A percentile compares a stretch with the other conserved stretches of the same genome.
Conservation (phyloP, 1,284 basidiomycete genomes). For the Cryptococcus amylolentus region DNA sequence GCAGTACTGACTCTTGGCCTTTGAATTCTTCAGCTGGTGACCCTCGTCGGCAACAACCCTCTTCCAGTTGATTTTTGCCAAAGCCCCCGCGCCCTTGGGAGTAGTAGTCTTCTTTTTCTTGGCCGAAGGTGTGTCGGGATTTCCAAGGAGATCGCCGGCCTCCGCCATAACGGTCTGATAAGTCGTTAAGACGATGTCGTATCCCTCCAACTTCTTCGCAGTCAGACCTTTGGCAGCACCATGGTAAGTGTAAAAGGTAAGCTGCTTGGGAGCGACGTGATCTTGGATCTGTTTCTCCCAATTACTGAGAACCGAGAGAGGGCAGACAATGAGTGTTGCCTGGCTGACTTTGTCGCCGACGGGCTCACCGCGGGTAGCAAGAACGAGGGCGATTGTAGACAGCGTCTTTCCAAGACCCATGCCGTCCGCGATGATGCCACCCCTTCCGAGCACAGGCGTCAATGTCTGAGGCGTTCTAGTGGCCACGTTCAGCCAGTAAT, state of each 20-base stretch:
- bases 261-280: conserved; percentile 60
- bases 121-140: not conserved
- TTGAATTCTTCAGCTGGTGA: conserved; percentile 77
- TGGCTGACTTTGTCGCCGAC: conserved; percentile 57
- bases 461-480: conserved; percentile 70
- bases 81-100: conserved; percentile 44
- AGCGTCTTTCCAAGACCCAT: conserved; percentile 82
- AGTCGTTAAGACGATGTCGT: conserved; percentile 84
- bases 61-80: conserved; percentile 78
- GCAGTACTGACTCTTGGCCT: conserved; percentile 61
- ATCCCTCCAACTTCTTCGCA: conserved; percentile 60
- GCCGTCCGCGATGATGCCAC: conserved; percentile 80
- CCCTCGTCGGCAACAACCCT: conserved; percentile 83
- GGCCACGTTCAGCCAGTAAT: conserved; percentile 58
- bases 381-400: conserved; percentile 70
- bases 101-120: conserved; percentile 31
- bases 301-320: conserved; percentile 81
- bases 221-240: conserved; percentile 59
- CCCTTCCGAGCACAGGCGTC: conserved; percentile 67
- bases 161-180: conserved; percentile 62
- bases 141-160: conserved; percentile 4
- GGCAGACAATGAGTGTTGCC: conserved; percentile 68
- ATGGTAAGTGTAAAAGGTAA: conserved; percentile 66
- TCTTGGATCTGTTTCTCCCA: conserved; percentile 86
- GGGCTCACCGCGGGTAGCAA: conserved; percentile 67